phyloP scores from a whole-genome alignment of 345 rosid genomes.

The Trapa incisa region DNA sequence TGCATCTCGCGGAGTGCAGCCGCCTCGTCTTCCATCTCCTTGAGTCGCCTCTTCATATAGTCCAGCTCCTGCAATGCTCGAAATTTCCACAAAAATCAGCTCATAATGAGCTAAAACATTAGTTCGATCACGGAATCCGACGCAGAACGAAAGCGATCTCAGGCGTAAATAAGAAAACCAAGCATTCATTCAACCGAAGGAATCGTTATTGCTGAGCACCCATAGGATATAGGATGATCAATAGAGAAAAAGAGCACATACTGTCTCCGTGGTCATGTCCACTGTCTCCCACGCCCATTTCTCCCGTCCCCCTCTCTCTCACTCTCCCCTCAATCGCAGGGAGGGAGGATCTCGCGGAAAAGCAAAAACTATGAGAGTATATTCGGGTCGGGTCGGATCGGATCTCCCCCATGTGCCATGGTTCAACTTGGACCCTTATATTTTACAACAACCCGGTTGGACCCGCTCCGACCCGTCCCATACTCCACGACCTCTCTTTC shows the following conservation, averaged over 20 bases:
- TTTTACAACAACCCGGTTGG: no score
- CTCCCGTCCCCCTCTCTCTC: neutral
- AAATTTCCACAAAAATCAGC: neutral
- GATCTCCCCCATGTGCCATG: no score
- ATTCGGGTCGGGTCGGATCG: no score
- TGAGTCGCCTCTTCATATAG: constrained; percentile 37
- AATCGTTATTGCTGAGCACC: neutral
- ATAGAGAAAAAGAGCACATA: constrained; percentile 3
- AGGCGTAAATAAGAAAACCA: neutral
- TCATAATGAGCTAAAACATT: neutral
- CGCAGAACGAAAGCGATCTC: neutral
- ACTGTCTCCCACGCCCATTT: constrained; percentile 19
- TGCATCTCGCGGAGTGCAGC: constrained; percentile 52
- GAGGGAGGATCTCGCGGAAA: neutral
- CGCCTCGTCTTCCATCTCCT: constrained; percentile 56
- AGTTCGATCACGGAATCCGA: neutral
- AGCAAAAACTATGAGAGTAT: neutral
- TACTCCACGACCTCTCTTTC: no score
- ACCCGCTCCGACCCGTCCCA: no score
- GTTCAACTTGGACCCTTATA: no score
- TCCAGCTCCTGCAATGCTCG: constrained; percentile 30
- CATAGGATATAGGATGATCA: neutral
- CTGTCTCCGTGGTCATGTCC: constrained; percentile 25
- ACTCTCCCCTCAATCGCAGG: neutral
- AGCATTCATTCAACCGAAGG: neutral